phyloP scores from a whole-genome alignment of 2,329 filamentous ascomycete species.

The Zopfia rhizophila region DNA sequence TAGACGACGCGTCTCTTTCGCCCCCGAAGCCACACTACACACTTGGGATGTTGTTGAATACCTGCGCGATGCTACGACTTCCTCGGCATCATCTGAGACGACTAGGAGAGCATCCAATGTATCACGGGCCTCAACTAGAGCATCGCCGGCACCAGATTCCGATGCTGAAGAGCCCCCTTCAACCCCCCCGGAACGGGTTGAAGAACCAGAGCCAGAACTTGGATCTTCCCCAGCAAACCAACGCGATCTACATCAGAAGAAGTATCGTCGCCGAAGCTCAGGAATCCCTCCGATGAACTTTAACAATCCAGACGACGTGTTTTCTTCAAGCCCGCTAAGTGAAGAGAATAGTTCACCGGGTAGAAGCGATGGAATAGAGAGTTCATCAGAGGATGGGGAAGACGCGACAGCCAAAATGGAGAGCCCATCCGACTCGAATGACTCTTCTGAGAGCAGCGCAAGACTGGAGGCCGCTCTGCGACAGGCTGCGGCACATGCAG shows the following conservation, averaged over 20 bases:
- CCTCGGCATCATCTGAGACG: slow-evolving; percentile 75
- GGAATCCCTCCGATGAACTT: slow-evolving; percentile 72
- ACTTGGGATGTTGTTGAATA: slow-evolving; percentile 97
- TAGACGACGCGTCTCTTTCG: slow-evolving; percentile 94
- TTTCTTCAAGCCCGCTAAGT: slow-evolving; percentile 83
- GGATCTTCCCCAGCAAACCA: slow-evolving; percentile 72
- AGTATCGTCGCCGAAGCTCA: slow-evolving; percentile 70
- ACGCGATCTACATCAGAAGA: slow-evolving; percentile 71
- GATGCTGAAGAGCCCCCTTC: slow-evolving; percentile 69
- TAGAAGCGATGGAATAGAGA: slow-evolving; percentile 64
- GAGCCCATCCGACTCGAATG: slow-evolving; percentile 65
- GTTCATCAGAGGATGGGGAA: slow-evolving; percentile 71
- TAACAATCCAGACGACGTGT: slow-evolving; percentile 71
- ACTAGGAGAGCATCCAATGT: slow-evolving; percentile 77
- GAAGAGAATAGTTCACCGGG: slow-evolving; percentile 57
- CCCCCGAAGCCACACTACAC: slow-evolving; percentile 94
- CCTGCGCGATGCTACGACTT: slow-evolving; percentile 84
- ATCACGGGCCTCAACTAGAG: slow-evolving; percentile 46
- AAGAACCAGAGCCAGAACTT: slow-evolving; percentile 68
- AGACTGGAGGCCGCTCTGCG: slow-evolving; percentile 81
- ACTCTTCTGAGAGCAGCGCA: slow-evolving; percentile 73
- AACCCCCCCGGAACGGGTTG: slow-evolving; percentile 69
- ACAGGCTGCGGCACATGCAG: slow-evolving; percentile 78
- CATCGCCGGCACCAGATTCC: slow-evolving; percentile 50
- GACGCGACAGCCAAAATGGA: slow-evolving; percentile 73